These are phyloP conservation scores for Entoloma clypeatum DNA, from an alignment of 1,284 basidiomycete genomes.

Conservation along the genomic window DNA sequence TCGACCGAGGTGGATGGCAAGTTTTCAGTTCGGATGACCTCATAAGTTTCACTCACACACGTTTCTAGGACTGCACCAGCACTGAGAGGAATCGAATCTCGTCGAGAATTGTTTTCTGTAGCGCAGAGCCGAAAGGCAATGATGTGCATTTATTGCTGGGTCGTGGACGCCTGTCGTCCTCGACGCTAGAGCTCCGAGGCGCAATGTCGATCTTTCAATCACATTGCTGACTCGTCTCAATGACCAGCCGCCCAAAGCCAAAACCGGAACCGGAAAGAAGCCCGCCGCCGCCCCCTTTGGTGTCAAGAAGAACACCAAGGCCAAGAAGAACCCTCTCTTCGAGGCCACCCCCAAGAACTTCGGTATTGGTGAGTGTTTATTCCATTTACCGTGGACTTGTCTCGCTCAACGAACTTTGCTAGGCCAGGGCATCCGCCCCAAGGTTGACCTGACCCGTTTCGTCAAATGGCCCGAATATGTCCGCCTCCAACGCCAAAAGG, in stretches of 20 bases:
- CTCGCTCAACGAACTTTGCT: too few relatives aligned
- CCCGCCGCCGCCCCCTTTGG: constrained; percentile 75
- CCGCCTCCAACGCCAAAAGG: constrained; percentile 97
- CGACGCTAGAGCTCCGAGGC: constrained; percentile 74
- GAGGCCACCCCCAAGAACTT: constrained; percentile 91
- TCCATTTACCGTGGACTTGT: too few relatives aligned
- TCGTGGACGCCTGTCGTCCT: constrained; percentile 29
- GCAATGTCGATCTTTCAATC: constrained; percentile 36
- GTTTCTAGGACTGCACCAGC: constrained; percentile 26
- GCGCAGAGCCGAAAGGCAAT: constrained; percentile 29
- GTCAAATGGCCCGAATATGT: constrained; percentile 99
- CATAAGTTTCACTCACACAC: constrained; percentile 11
- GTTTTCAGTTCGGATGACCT: constrained; percentile 41
- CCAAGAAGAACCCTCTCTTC: constrained; percentile 94
- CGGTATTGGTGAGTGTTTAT: constrained; percentile 76
- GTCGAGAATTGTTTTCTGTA: constrained; percentile 16
- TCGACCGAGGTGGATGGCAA: constrained; percentile 52
- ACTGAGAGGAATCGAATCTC: constrained; percentile 12
- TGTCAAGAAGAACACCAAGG: constrained; percentile 71
- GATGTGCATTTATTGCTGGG: constrained; percentile 46
- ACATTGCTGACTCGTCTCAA: constrained; percentile 76
- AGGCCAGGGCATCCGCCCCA: constrained; percentile 95
- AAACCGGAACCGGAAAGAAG: constrained; percentile 71
- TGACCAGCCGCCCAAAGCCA: constrained; percentile 81
- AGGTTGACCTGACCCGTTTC: constrained; percentile 92